phyloP scores from a whole-genome alignment of 2,329 filamentous ascomycete species.

The Rutstroemia sp. region DNA sequence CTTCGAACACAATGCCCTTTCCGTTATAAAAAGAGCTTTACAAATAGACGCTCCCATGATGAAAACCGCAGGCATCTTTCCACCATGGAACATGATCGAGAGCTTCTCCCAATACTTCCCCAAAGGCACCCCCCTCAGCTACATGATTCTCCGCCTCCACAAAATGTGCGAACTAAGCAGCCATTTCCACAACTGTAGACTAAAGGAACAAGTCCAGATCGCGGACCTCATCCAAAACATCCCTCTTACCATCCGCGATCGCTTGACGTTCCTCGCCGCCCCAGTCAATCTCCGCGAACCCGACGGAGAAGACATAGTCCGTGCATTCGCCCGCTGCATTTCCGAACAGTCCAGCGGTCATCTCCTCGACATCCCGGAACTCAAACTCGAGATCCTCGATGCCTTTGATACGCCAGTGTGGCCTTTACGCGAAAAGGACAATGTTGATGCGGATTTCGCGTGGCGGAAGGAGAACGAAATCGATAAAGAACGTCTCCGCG shows the following conservation, averaged over 20 bases:
- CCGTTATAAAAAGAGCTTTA: constrained; percentile 56
- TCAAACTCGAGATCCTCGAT: constrained; percentile 34
- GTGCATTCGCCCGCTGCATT: constrained; percentile 61
- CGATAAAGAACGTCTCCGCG: constrained; percentile 44
- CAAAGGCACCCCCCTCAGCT: constrained; percentile 70
- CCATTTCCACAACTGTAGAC: constrained; percentile 62
- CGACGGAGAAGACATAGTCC: constrained; percentile 43
- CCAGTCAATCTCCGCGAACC: constrained; percentile 53
- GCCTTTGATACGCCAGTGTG: not conserved
- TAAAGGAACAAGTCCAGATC: constrained; percentile 54
- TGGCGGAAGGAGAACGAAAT: constrained; percentile 24
- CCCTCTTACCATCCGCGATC: constrained; percentile 63
- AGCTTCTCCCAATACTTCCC: constrained; percentile 79
- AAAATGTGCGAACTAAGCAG: constrained; percentile 54
- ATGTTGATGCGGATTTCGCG: too few relatives aligned
- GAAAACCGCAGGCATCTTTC: constrained; percentile 63
- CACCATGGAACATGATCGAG: constrained; percentile 63
- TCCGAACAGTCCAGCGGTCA: constrained; percentile 65
- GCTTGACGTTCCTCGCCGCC: constrained; percentile 66
- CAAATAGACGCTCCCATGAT: constrained; percentile 56
- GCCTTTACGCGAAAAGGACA: too few relatives aligned
- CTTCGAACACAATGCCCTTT: constrained; percentile 63
- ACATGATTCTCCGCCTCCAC: constrained; percentile 68
- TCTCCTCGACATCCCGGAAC: constrained; percentile 70
- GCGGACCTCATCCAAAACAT: constrained; percentile 70